Conservation (phyloP, 2,329 filamentous ascomycete species). For the Zymoseptoria pseudotritici region DNA sequence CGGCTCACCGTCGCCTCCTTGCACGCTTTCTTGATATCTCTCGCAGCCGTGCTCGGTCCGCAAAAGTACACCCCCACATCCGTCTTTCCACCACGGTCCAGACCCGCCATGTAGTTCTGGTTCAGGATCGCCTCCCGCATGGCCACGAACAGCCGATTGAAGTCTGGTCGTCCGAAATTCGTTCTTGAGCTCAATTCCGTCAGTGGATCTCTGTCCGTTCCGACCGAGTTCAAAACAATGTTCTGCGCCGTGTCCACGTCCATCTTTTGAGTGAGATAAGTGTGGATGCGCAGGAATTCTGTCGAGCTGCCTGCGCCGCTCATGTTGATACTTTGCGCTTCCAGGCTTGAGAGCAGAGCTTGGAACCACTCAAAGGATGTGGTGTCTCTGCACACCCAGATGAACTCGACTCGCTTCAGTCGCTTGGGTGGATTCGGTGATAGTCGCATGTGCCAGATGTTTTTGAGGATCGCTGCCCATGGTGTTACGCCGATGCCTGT, state of each 20-base stretch:
- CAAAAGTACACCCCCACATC: conserved; percentile 98
- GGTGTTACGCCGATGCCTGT: conserved; percentile 83
- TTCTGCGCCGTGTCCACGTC: conserved; percentile 91
- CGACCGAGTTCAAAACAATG: conserved; percentile 93
- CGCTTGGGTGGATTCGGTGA: conserved; percentile 81
- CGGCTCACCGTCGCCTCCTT: conserved; percentile 65
- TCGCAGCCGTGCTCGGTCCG: conserved; percentile 71
- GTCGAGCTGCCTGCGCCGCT: conserved; percentile 47
- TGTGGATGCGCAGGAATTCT: conserved; percentile 96
- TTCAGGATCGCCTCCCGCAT: conserved; percentile 87
- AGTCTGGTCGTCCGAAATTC: conserved; percentile 92
- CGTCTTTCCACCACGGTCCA: conserved; percentile 61
- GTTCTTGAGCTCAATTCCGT: conserved; percentile 86
- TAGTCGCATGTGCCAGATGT: conserved; percentile 94
- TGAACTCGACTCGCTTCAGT: conserved; percentile 92
- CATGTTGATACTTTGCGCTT: conserved; percentile 70
- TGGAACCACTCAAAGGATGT: conserved; percentile 99
- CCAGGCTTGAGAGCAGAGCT: conserved; percentile 80
- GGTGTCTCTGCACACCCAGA: conserved; percentile 97
- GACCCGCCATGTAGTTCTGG: conserved; percentile 73
- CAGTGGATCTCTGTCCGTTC: conserved; percentile 77
- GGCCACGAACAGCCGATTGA: conserved; percentile 65
- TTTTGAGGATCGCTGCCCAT: conserved; percentile 85
- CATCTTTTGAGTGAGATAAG: conserved; percentile 88
- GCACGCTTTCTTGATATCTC: conserved; percentile 77